Conservation (phyloP, 1,284 basidiomycete genomes). For the Ceratorhiza oryzae-sativae region DNA sequence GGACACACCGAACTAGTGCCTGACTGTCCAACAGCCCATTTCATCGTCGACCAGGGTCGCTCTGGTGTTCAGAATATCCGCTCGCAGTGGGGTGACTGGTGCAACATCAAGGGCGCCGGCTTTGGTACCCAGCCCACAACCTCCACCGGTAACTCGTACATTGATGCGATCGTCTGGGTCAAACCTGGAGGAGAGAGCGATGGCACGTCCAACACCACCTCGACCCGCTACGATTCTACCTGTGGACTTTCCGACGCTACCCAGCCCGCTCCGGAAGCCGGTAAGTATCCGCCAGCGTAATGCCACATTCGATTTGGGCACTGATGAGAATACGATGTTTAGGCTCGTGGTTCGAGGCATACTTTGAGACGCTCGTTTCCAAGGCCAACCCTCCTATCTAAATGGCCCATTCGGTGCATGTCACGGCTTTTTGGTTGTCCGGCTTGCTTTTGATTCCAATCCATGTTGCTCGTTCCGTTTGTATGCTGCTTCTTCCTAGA, state of each 20-base stretch:
- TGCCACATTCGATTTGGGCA: background rate
- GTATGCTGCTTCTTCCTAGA: conserved; percentile 5
- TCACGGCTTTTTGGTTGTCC: background rate
- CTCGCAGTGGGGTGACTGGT: conserved; percentile 62
- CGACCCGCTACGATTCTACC: conserved; percentile 64
- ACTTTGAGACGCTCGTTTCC: conserved; percentile 62
- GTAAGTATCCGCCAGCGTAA: conserved; percentile 55
- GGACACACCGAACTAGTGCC: background rate
- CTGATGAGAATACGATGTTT: background rate
- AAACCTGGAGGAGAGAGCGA: conserved; percentile 74
- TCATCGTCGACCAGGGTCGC: conserved; percentile 71
- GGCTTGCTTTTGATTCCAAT: background rate
- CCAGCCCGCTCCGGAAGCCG: conserved; percentile 66
- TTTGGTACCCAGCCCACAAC: conserved; percentile 67
- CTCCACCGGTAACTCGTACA: conserved; percentile 58
- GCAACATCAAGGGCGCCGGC: conserved; percentile 68
- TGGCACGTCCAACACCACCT: conserved; percentile 65
- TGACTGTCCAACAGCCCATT: conserved; percentile 47
- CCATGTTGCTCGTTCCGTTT: background rate
- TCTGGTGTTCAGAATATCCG: conserved; percentile 68
- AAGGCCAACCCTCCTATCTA: conserved; percentile 64
- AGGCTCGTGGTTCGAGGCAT: conserved; percentile 66
- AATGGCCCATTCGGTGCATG: conserved; percentile 36
- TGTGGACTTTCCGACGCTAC: conserved; percentile 60
- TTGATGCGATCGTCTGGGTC: conserved; percentile 69